These are phyloP conservation scores for Spiraea crenata DNA, from an alignment of 331 rosid species.

Conservation along the genomic window DNA sequence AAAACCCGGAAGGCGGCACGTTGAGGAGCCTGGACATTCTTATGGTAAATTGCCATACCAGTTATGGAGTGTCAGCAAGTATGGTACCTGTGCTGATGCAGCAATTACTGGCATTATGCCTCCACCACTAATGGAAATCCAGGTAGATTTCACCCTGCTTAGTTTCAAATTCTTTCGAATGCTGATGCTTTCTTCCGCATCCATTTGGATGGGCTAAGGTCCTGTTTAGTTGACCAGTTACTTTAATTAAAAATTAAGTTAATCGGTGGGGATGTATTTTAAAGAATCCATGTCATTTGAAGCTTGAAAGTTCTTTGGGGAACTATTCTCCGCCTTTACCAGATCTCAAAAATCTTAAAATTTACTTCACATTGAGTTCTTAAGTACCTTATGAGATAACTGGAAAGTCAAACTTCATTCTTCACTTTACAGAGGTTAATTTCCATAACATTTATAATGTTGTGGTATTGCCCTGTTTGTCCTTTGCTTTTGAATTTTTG, in stretches of 20 bases:
- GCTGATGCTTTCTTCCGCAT: not conserved
- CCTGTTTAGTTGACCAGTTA: not conserved
- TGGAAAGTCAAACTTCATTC: too few species aligned
- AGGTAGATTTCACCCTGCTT: constrained; percentile 43
- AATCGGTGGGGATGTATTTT: not conserved
- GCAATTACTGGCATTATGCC: constrained; percentile 94
- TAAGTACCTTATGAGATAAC: too few species aligned
- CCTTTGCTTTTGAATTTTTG: constrained; percentile 7
- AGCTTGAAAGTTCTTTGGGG: too few species aligned
- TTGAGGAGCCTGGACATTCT: constrained; percentile 51
- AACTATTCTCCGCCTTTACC: too few species aligned
- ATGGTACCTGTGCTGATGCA: constrained; percentile 86
- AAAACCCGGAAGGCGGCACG: constrained; percentile 41
- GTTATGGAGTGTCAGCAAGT: constrained; percentile 89
- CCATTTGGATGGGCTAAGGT: constrained; percentile 10
- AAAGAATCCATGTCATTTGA: too few species aligned
- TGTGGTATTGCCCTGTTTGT: constrained; percentile 9
- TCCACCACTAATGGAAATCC: constrained; percentile 90
- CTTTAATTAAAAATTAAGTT: not conserved
- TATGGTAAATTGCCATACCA: constrained; percentile 61
- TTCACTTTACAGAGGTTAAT: not conserved
- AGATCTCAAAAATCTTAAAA: too few species aligned
- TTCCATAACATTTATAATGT: not conserved
- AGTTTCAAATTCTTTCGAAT: not conserved
- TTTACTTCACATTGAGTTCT: too few species aligned